phyloP scores from a whole-genome alignment of 306 rosid species.

The Pyrus communis region DNA sequence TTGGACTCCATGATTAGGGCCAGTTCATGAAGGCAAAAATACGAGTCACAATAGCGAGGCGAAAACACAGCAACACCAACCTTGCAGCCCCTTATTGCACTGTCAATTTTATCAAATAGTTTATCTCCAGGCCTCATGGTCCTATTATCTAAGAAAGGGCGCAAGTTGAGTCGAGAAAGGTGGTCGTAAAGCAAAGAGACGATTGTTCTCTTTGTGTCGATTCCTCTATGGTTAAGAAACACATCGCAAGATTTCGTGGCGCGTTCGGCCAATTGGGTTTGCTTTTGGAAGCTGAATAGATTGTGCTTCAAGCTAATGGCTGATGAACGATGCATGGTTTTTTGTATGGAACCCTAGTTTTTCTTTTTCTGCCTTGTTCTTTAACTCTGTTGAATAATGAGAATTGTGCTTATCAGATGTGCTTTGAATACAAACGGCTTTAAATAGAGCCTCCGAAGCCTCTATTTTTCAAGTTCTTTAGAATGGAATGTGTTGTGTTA shows the following conservation, averaged over 20 bases:
- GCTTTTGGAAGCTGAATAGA: conserved; percentile 16
- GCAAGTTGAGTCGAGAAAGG: conserved; percentile 27
- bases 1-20: conserved; percentile 55
- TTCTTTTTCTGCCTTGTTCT: neutral
- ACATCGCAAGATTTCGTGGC: conserved; percentile 46
- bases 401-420: neutral
- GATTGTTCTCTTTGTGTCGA: conserved; percentile 65
- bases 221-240: conserved; percentile 71
- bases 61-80: conserved; percentile 74
- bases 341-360: neutral
- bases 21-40: conserved; percentile 79
- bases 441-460: neutral
- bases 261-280: conserved; percentile 18
- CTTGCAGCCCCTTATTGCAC: conserved; percentile 51
- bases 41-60: conserved; percentile 67
- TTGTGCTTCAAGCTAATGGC: conserved; percentile 24
- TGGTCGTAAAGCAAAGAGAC: conserved; percentile 63
- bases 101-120: conserved; percentile 63
- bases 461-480: neutral
- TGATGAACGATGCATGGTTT: conserved; percentile 29
- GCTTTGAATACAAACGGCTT: neutral
- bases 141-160: conserved; percentile 71
- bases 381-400: neutral
- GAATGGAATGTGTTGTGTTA: neutral
- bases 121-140: conserved; percentile 90